Base-by-base conservation (phyloP, 169 alveolate genomes). In the Prorocentrum cordatum region DNA sequence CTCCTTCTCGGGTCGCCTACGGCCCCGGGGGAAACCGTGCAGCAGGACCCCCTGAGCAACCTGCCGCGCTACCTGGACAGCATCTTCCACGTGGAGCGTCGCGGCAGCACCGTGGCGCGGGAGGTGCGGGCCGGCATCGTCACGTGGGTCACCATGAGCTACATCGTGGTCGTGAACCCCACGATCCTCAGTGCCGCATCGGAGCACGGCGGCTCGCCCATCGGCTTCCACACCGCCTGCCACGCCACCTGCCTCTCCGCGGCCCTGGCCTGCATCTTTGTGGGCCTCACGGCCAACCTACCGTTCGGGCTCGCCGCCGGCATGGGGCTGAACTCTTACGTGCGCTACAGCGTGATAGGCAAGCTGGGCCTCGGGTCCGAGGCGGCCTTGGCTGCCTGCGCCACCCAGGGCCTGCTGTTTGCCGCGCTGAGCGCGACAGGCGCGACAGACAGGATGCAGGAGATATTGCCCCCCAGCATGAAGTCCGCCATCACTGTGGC, bases 101-200 rank as follows among this genome's bases (percentile, higher is more conserved):
- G n/a, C n/a, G n/a, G n/a, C n/a, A n/a, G n/a, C n/a, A n/a, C n/a
- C n/a, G n/a, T n/a, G n/a, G n/a, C n/a, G 38, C 54, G 54, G n/a
- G 89, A 79, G 18, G 16, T 79, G 61, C 75, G 89, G 20, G 89
- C 89, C 29, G 89, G 89, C 35, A 35, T 79, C 66, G 89, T 79
- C 45, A 79, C 89, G 27, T 79, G 89, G 89, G 89, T 79, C 89
- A 79, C 89, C 50, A 79, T 79, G 89, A 79, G 89, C 89, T 79
- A 79, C 47, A 79, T 79, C 5, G 89, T 79, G 18, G 89, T 79
- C 29, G 89, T 79, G 26, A 79, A 79, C 36, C 89, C 89, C 77
- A 79, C 61, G 70, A 79, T 79, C 12, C 77, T 79, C 42, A 75
- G 73, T 26, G 77, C 77, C 50, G 61, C 66, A 58, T 58, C 61